Evolutionary conservation across 192 early-diverging fungal species (phyloP).

Genomic region (Phycomyces blakesleeanus): DNA sequence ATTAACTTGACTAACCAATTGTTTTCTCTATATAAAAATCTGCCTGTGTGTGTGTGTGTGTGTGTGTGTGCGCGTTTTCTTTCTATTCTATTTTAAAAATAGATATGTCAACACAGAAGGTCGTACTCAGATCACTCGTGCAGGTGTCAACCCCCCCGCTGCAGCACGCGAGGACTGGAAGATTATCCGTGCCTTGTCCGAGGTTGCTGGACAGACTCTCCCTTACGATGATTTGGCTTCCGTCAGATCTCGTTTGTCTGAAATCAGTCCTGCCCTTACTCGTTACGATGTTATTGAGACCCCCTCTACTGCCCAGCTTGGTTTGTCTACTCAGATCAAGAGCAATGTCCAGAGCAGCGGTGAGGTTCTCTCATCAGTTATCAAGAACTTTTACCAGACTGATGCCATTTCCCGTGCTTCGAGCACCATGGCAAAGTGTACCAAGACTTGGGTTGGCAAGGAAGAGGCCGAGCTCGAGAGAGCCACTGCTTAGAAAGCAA

Average conservation of each 20-base stretch:
- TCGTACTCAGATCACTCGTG: conserved; percentile 87
- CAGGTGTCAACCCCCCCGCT: conserved; percentile 84
- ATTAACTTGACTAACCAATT: neutral
- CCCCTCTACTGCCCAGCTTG: conserved; percentile 57
- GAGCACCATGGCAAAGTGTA: conserved; percentile 95
- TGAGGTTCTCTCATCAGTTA: conserved; percentile 55
- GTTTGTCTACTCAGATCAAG: conserved; percentile 53
- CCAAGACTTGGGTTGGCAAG: conserved; percentile 43
- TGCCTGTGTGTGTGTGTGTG: too few species aligned
- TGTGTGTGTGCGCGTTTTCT: neutral
- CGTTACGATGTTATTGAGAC: conserved; percentile 65
- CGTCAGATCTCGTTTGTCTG: conserved; percentile 82
- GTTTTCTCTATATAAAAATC: too few species aligned
- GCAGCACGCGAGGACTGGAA: conserved; percentile 98
- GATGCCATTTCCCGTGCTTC: conserved; percentile 90
- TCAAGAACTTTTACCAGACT: conserved; percentile 93
- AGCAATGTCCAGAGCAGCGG: conserved; percentile 27
- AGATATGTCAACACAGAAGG: conserved; percentile 95
- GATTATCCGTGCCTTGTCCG: conserved; percentile 94
- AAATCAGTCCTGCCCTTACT: conserved; percentile 83
- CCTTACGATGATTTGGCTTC: conserved; percentile 86
- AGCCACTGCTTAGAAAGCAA: conserved; percentile 2
- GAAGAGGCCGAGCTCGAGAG: conserved; percentile 13
- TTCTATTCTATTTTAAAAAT: conserved; percentile 1
- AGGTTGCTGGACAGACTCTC: conserved; percentile 78